Percentiles rank a stretch among this genome's conserved stretches.
These are phyloP conservation scores for Apiospora hydei DNA, from an alignment of 2,329 filamentous ascomycete genomes.

Conservation along the genomic window DNA sequence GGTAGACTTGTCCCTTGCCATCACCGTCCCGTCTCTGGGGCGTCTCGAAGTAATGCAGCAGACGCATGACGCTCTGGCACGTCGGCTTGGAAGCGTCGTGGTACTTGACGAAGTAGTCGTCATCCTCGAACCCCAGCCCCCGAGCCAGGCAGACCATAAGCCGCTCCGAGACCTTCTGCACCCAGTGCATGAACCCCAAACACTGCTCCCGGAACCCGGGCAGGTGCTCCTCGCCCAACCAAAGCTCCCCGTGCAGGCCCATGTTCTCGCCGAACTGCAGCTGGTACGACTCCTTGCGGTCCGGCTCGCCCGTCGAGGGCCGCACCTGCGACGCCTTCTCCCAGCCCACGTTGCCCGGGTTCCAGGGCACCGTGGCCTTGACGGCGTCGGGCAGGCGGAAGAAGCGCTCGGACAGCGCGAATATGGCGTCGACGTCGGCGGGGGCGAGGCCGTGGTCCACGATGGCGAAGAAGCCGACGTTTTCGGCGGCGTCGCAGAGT, in stretches of 20 bases:
- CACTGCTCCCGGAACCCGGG: constrained; percentile 53
- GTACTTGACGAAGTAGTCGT: constrained; percentile 57
- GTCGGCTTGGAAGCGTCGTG: constrained; percentile 56
- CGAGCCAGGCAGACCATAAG: constrained; percentile 63
- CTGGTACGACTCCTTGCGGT: constrained; percentile 66
- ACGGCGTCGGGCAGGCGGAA: constrained; percentile 56
- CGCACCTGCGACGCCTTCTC: constrained; percentile 63
- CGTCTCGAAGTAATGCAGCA: constrained; percentile 62
- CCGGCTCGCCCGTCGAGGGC: constrained; percentile 61
- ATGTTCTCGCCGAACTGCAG: constrained; percentile 64
- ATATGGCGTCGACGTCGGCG: constrained; percentile 55
- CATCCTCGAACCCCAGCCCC: constrained; percentile 59
- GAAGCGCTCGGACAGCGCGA: constrained; percentile 56
- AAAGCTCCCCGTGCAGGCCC: constrained; percentile 45
- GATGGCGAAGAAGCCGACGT: constrained; percentile 63
- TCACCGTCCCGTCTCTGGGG: constrained; percentile 41
- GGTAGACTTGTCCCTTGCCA: constrained; percentile 43
- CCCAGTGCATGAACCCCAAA: constrained; percentile 58
- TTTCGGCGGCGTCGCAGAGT: constrained; percentile 59
- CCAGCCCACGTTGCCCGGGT: constrained; percentile 62
- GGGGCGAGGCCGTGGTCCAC: constrained; percentile 57
- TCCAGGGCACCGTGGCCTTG: constrained; percentile 61
- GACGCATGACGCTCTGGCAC: constrained; percentile 58
- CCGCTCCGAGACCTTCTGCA: constrained; percentile 58
- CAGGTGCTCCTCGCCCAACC: constrained; percentile 54